phyloP scores from a whole-genome alignment of 2,329 filamentous ascomycete genomes.

The Fusarium tuaranense region DNA sequence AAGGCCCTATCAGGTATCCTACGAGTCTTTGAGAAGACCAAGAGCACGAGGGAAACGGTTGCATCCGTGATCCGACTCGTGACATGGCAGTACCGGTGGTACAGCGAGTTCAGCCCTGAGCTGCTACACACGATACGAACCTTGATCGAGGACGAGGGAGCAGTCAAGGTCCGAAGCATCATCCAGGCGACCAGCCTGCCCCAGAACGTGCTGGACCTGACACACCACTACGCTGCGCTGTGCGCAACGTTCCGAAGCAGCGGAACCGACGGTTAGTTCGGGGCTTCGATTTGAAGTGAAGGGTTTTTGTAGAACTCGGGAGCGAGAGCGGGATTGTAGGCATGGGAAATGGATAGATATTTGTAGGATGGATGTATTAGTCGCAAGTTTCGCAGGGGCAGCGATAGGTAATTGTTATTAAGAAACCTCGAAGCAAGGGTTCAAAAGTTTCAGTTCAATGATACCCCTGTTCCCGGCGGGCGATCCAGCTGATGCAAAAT shows the following conservation, averaged over 20 bases:
- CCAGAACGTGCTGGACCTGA: constrained; percentile 92
- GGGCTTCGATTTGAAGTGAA: constrained; percentile 5
- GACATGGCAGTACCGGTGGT: constrained; percentile 99
- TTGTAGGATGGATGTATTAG: constrained; percentile 6
- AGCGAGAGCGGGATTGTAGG: neutral
- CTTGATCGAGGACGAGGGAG: constrained; percentile 96
- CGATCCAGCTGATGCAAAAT: neutral
- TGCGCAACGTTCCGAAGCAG: constrained; percentile 96
- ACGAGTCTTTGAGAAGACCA: constrained; percentile 79
- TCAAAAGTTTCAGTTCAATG: constrained; percentile 21
- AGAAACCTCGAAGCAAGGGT: constrained; percentile 17
- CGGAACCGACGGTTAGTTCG: constrained; percentile 80
- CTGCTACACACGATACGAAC: constrained; percentile 89
- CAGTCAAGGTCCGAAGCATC: constrained; percentile 96
- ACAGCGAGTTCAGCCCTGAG: constrained; percentile 97
- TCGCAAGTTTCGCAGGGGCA: constrained; percentile 15
- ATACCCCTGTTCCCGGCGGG: constrained; percentile 2
- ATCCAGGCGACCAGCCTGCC: constrained; percentile 95
- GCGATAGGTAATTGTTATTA: constrained; percentile 29
- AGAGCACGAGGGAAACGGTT: constrained; percentile 84
- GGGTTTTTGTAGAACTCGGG: neutral
- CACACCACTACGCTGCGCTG: constrained; percentile 94
- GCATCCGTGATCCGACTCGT: constrained; percentile 90
- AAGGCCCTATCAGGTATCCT: constrained; percentile 91
- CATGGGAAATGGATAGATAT: constrained; percentile 25